Conservation (phyloP, 176 grass and related monocot species). For the Aegilops longissima region DNA sequence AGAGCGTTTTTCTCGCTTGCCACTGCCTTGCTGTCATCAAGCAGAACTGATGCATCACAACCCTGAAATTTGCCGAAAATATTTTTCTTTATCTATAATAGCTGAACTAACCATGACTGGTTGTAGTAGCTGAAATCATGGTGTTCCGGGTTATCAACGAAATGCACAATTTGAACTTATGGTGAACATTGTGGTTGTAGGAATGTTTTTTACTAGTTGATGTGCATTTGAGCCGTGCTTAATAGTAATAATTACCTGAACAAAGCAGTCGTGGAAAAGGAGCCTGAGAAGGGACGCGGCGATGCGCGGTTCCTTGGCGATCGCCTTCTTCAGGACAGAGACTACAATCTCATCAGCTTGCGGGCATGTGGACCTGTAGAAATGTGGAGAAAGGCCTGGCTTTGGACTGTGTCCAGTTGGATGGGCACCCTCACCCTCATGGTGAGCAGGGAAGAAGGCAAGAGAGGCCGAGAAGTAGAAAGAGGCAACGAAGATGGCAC, state of each 20-base stretch:
- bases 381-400: conserved; percentile 50
- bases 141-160: background rate
- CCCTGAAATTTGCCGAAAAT: conserved; percentile 47
- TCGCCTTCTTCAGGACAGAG: conserved; percentile 60
- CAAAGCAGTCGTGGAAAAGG: conserved; percentile 80
- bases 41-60: conserved; percentile 70
- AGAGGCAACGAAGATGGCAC: conserved; percentile 26
- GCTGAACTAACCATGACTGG: background rate
- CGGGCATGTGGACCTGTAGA: conserved; percentile 68
- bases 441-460: conserved; percentile 52
- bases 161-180: background rate
- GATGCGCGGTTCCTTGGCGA: conserved; percentile 53
- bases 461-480: conserved; percentile 43
- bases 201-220: background rate
- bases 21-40: conserved; percentile 58
- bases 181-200: background rate
- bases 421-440: conserved; percentile 41
- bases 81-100: background rate
- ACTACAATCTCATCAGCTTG: conserved; percentile 69
- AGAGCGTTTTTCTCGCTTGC: conserved; percentile 64
- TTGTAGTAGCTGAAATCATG: background rate
- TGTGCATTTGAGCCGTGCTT: background rate
- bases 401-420: conserved; percentile 29
- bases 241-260: conserved; percentile 44
- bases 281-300: conserved; percentile 76